Percentiles rank a stretch among this genome's conserved stretches.
These are phyloP conservation scores for Pseudogymnoascus sp. DNA, from an alignment of 2,329 filamentous ascomycete species.

Conservation along the genomic window DNA sequence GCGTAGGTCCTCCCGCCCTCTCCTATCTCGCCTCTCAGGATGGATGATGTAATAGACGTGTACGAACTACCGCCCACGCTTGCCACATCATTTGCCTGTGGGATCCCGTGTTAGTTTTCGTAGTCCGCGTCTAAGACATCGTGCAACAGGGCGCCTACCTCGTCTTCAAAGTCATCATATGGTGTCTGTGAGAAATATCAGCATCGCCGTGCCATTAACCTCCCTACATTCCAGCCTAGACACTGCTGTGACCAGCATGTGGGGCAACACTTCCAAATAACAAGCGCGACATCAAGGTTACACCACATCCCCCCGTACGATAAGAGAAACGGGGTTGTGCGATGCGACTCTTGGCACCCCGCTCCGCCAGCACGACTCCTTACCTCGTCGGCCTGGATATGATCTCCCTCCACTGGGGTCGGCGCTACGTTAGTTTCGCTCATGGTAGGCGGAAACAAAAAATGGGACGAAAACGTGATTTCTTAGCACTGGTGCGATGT, in stretches of 20 bases:
- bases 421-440: neutral
- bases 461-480: neutral
- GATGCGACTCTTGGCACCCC: neutral
- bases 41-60: neutral
- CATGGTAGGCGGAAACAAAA: neutral
- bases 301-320: neutral
- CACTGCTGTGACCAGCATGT: neutral
- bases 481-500: neutral
- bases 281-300: neutral
- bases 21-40: constrained; percentile 7
- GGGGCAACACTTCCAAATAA: neutral
- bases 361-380: neutral
- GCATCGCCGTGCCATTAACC: neutral
- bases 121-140: neutral
- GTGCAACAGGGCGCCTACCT: neutral
- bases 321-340: neutral
- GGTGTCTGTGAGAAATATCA: neutral
- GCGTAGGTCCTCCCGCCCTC: constrained; percentile 14
- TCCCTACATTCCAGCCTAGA: neutral
- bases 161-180: neutral
- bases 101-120: neutral
- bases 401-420: neutral
- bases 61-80: neutral
- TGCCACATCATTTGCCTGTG: neutral
- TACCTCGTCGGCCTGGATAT: constrained; percentile 1